Evolutionary conservation across 1,284 basidiomycete genomes (phyloP), one percentile per base, ranked within the genome.

Genomic region (Pseudozyma hubeiensis): DNA sequence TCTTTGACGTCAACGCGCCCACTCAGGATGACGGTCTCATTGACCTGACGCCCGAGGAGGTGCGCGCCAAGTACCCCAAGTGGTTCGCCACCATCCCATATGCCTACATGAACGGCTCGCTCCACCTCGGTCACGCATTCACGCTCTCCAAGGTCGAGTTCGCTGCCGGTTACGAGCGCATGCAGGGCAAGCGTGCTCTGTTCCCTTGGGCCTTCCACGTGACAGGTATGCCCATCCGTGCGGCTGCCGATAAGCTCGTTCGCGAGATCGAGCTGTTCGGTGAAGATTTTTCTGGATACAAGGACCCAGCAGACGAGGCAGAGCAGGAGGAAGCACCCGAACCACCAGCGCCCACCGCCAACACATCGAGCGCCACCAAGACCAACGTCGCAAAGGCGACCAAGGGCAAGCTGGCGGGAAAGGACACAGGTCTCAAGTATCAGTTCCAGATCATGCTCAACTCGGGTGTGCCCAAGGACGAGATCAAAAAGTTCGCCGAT

Each of bases 401-500:
- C 85, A 99, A 99, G 87, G 96, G 95, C 63, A 99, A 99, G 86
- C 86, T 98, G 30, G 89, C 90, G 34, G 93, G 93, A 19, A 99
- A 99, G 86, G 90, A 92, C 3, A 97, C 95, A 8, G 96, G 96
- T 3, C 88, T 94, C 77, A 92, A 91, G 60, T 99, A 98, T 87
- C 97, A 99, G 85, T 99, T 98, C 89, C 96, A 99, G 88, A 99
- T 99, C 85, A 92, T 99, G 90, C 91, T 96, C 85, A 92, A 93
- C 50, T 85, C 83, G n/a, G 85, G 85, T 53, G 91, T 99, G 11
- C 92, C 94, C 29, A 89, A 91, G 52, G 85, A 88, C 19, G 94
- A 99, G 82, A 94, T 98, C 86, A 94, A 96, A 85, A 91, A 93
- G 85, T 99, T 99, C 79, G 93, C 95, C 19, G 94, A 99, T 82